Conservation (phyloP, 75 land plant species). For the Cupressus sempervirens region DNA sequence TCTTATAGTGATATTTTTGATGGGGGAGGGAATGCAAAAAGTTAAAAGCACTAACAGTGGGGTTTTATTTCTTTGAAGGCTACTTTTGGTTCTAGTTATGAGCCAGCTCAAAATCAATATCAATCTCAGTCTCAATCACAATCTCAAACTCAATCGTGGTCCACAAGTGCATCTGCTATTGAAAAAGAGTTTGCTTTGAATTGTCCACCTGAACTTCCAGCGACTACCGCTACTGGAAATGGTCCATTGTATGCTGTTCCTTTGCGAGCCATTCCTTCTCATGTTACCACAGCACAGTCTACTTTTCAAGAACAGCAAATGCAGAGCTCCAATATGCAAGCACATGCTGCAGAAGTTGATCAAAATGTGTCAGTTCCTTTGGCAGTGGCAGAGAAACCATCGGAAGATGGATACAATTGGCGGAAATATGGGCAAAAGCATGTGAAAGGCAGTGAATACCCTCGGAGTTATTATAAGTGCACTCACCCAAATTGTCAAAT, state of each 20-base stretch:
- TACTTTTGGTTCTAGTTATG: not conserved
- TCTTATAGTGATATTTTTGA: not conserved
- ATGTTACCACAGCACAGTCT: not conserved
- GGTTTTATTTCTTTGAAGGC: constrained; percentile 8
- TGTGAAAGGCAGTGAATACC: constrained; percentile 72
- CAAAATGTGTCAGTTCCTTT: constrained; percentile 17
- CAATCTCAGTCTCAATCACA: not conserved
- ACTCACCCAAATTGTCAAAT: constrained; percentile 63
- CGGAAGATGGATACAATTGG: constrained; percentile 85
- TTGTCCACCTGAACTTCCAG: not conserved
- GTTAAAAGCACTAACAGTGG: not conserved
- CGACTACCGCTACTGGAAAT: not conserved
- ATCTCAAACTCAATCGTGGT: constrained; percentile 11
- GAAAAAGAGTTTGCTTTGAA: constrained; percentile 5
- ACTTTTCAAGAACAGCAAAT: constrained; percentile 19
- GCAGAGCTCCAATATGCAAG: constrained; percentile 13
- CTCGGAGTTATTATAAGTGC: constrained; percentile 77
- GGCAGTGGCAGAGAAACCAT: constrained; percentile 34
- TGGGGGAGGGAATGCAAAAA: not conserved
- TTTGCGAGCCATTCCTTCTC: not conserved
- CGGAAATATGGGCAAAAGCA: constrained; percentile 83
- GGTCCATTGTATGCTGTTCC: not conserved
- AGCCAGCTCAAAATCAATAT: not conserved
- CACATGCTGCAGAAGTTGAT: constrained; percentile 9
- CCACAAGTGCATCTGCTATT: not conserved